A percentile compares a stretch with the other conserved stretches of the same genome.
These are phyloP conservation scores for Colletotrichum higginsianum DNA, from an alignment of 2,329 filamentous ascomycete species.

Conservation along the genomic window DNA sequence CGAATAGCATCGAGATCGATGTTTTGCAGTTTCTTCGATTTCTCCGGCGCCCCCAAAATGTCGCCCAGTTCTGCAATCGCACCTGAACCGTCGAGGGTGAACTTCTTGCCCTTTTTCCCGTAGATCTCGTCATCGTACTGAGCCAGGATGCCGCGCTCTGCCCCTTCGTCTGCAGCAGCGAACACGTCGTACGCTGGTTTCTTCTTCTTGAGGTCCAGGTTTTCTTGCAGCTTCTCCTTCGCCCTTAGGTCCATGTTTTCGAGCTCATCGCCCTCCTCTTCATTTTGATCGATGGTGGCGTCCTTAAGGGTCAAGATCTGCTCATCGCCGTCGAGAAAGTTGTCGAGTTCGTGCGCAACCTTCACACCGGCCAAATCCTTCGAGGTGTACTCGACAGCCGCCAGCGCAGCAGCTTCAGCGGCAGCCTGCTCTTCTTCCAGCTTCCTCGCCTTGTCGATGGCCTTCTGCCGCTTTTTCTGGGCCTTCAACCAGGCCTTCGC, in stretches of 20 bases:
- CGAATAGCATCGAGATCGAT: conserved; percentile 86
- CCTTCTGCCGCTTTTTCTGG: conserved; percentile 94
- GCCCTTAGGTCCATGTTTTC: conserved; percentile 83
- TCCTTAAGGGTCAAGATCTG: conserved; percentile 97
- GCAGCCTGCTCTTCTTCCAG: conserved; percentile 84
- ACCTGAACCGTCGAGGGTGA: conserved; percentile 87
- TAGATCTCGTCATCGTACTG: conserved; percentile 98
- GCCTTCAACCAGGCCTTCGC: conserved; percentile 89
- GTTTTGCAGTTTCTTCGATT: conserved; percentile 74
- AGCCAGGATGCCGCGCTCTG: conserved; percentile 78
- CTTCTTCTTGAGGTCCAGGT: conserved; percentile 90
- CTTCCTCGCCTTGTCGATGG: conserved; percentile 83
- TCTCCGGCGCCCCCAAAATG: conserved; percentile 67
- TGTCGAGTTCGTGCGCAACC: conserved; percentile 87
- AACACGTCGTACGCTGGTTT: conserved; percentile 91
- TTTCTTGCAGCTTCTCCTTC: conserved; percentile 80
- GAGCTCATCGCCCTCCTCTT: conserved; percentile 91
- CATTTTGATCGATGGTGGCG: conserved; percentile 84
- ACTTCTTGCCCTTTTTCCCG: conserved; percentile 89
- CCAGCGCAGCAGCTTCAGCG: conserved; percentile 76
- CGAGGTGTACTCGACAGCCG: conserved; percentile 80
- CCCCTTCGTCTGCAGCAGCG: conserved; percentile 73
- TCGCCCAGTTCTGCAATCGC: conserved; percentile 76
- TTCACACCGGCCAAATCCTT: conserved; percentile 91
- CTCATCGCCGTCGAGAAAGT: conserved; percentile 87